Conservation (phyloP, 2,329 filamentous ascomycete genomes). For the Xylaria sp. region DNA sequence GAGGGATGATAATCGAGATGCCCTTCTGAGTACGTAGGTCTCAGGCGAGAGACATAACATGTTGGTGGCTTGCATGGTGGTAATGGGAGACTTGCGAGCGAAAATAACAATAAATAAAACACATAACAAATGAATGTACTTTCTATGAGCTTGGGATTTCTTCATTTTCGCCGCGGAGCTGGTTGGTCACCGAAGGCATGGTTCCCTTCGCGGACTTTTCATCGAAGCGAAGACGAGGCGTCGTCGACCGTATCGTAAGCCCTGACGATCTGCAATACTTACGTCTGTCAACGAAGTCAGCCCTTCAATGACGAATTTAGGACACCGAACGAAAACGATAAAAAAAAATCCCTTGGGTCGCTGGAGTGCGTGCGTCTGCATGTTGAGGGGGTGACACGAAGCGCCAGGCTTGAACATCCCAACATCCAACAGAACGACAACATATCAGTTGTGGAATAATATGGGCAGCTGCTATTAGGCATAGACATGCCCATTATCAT, state of each 20-base stretch:
- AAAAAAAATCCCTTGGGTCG: background rate
- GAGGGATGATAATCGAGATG: too few species aligned
- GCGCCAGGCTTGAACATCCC: background rate
- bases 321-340: background rate
- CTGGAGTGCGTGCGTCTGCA: background rate
- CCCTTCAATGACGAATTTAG: background rate
- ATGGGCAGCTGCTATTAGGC: too few species aligned
- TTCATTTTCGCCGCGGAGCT: background rate
- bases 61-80: constrained; percentile 10
- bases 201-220: background rate
- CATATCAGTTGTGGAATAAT: background rate
- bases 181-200: background rate
- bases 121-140: background rate
- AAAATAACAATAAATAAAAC: background rate
- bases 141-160: background rate
- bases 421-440: constrained; percentile 5
- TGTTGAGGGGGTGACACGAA: constrained; percentile 9
- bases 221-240: too few species aligned
- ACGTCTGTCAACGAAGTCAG: background rate
- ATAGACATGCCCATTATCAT: too few species aligned
- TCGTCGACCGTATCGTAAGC: background rate
- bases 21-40: background rate
- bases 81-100: background rate
- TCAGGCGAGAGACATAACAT: background rate
- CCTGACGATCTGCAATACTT: background rate